A percentile compares a stretch with the other conserved stretches of the same genome.
Evolutionary conservation across 805 yeast genomes (phyloP).

Genomic region (Metschnikowia peoriensis): DNA sequence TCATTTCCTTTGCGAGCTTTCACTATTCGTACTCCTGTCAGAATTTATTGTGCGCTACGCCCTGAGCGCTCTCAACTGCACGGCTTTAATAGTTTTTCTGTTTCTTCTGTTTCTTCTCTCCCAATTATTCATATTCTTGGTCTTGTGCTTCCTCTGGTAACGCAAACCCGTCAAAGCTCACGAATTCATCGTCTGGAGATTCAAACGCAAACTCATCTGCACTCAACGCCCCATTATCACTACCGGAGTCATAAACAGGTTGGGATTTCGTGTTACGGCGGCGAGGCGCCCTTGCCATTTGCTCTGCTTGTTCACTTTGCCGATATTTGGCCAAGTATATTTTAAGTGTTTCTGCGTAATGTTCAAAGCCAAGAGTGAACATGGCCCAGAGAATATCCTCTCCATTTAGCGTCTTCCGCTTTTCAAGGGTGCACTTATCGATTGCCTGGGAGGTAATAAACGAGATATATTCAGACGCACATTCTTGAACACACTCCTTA

Average conservation of each 20-base stretch:
- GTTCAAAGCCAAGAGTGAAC: conserved; percentile 65
- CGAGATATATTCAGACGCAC: conserved; percentile 65
- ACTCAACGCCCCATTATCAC: conserved; percentile 3
- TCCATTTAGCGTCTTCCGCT: conserved; percentile 68
- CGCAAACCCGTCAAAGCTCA: conserved; percentile 11
- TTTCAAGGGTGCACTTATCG: conserved; percentile 61
- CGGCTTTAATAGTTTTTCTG: no score
- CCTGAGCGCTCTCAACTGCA: no score
- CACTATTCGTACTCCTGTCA: no score
- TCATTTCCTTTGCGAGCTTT: no score
- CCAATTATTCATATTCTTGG: neutral
- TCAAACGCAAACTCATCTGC: conserved; percentile 7
- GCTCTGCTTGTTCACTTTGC: conserved; percentile 30
- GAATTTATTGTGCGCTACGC: no score
- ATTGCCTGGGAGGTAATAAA: conserved; percentile 66
- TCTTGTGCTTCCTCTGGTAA: neutral
- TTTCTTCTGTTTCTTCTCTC: neutral
- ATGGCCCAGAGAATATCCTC: conserved; percentile 65
- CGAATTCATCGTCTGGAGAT: conserved; percentile 5
- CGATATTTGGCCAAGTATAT: conserved; percentile 67
- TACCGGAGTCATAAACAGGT: conserved; percentile 2
- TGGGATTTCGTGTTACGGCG: neutral
- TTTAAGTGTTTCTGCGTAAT: conserved; percentile 66
- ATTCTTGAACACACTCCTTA: conserved; percentile 73
- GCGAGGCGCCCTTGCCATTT: conserved; percentile 9